These are phyloP conservation scores for Talaromyces islandicus DNA, from an alignment of 2,329 filamentous ascomycete species.

Conservation along the genomic window DNA sequence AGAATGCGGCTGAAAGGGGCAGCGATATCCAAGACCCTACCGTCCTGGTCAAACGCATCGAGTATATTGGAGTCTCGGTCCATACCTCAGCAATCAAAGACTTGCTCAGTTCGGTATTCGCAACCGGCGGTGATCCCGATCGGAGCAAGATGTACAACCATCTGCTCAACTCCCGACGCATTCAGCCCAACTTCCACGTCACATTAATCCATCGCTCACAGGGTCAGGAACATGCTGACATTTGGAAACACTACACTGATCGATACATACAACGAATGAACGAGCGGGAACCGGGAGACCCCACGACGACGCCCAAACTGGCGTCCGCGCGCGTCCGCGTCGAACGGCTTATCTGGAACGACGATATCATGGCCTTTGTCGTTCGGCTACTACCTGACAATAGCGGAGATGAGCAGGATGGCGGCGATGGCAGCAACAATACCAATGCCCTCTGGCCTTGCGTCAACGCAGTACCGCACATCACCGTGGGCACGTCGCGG, in stretches of 20 bases:
- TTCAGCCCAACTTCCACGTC: constrained; percentile 86
- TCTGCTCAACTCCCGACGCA: constrained; percentile 64
- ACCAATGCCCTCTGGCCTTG: constrained; percentile 56
- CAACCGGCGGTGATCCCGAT: constrained; percentile 39
- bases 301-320: constrained; percentile 25
- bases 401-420: constrained; percentile 17
- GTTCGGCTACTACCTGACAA: constrained; percentile 54
- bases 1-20: neutral
- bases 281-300: constrained; percentile 19
- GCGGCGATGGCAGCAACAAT: neutral
- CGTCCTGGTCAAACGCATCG: constrained; percentile 49
- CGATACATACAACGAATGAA: constrained; percentile 45
- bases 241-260: constrained; percentile 70
- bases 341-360: constrained; percentile 71
- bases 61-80: constrained; percentile 60
- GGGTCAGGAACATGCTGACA: constrained; percentile 54
- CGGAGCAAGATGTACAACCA: constrained; percentile 66
- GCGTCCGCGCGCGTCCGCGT: constrained; percentile 45
- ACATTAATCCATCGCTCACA: constrained; percentile 80
- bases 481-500: constrained; percentile 80
- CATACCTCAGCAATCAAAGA: constrained; percentile 46
- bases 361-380: constrained; percentile 84
- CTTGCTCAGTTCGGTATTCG: constrained; percentile 66
- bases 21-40: constrained; percentile 22
- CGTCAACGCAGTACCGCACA: constrained; percentile 72